Base-by-base conservation (phyloP, 164 flowering plant species). In the Vitis labrusca region DNA sequence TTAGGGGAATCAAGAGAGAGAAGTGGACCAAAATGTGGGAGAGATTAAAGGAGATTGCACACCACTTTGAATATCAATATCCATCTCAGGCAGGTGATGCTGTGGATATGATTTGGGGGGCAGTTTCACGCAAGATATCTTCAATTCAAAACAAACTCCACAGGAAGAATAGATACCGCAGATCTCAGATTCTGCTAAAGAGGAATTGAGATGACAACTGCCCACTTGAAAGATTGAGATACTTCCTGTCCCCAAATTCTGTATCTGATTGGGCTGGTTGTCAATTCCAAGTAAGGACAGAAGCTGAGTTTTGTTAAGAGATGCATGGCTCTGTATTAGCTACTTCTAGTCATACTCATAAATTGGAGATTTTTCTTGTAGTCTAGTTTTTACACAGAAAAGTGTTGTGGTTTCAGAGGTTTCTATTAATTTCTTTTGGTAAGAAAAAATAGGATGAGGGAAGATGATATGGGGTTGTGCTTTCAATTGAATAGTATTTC, bases 81-180 rank as follows among this genome's bases (percentile, higher is more conserved):
- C 99, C 98, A 47, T 90, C 99, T 13, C 79, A 80, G 68, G 74
- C 83, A 30, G 90, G 84, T 10, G 96, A 93, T 79, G 92, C 97
- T 50, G 87, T 92, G 66, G 85, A 94, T 65, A 92, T 94, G 98
- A 90, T 89, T 57, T 94, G 99, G 99, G 71, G 79, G 68, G 90
- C 89, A 14, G 83, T 89, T 71, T 74, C 82, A 3, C 86, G 79
- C 1, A 92, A 86, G 80, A 69, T 71, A 9, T 73, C 85, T 49
- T 66, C 79, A 15, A 69, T 72, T 59, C 75, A 44, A n/a, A 66
- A 68, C 29, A 76, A 74, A 32, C 61, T 64, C 66, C 84, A 86
- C 75, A 78, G 83, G 72, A 74, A 67, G 64, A 84, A 83, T 44
- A 82, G 90, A 68, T 88, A 82, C 65, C 63, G 48, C 29, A 83